phyloP scores from a whole-genome alignment of 1,284 basidiomycete genomes.

The Schizopora paradoxa region DNA sequence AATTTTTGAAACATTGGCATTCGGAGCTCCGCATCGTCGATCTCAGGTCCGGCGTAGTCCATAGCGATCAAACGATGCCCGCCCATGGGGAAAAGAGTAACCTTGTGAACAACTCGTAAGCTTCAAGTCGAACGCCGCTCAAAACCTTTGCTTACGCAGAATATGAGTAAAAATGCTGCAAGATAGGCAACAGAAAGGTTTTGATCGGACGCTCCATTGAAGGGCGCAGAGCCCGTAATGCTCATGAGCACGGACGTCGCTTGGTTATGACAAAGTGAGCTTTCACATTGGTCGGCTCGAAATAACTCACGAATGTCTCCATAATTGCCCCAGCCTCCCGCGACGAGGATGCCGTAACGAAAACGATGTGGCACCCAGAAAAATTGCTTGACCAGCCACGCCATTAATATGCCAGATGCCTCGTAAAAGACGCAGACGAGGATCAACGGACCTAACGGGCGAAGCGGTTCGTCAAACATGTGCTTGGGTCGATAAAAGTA shows the following conservation, averaged over 20 bases:
- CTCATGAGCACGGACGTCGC: slow-evolving; percentile 62
- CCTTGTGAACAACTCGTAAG: slow-evolving; percentile 28
- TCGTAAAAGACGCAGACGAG: slow-evolving; percentile 51
- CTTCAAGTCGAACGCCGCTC: neutral
- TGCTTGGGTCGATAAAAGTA: neutral
- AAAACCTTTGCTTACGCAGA: slow-evolving; percentile 30
- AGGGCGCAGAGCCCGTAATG: slow-evolving; percentile 46
- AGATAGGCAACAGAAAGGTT: slow-evolving; percentile 65
- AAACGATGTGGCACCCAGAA: slow-evolving; percentile 80
- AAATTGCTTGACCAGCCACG: slow-evolving; percentile 54
- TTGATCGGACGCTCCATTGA: slow-evolving; percentile 44
- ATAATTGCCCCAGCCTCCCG: slow-evolving; percentile 60
- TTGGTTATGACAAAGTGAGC: slow-evolving; percentile 27
- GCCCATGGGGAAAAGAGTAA: slow-evolving; percentile 61
- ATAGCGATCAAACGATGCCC: slow-evolving; percentile 45
- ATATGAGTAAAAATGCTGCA: slow-evolving; percentile 39
- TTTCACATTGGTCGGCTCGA: neutral
- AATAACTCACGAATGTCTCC: slow-evolving; percentile 61
- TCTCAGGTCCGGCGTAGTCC: slow-evolving; percentile 60
- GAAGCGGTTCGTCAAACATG: too few relatives aligned
- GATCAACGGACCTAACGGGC: slow-evolving; percentile 49
- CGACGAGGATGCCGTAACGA: slow-evolving; percentile 58
- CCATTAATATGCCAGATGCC: slow-evolving; percentile 46
- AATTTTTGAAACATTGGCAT: slow-evolving; percentile 18
- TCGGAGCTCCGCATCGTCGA: slow-evolving; percentile 48